Percentiles rank a stretch among this genome's conserved stretches.
Conservation (phyloP, 352 stramenopile genomes). For the Pythium graminicola region DNA sequence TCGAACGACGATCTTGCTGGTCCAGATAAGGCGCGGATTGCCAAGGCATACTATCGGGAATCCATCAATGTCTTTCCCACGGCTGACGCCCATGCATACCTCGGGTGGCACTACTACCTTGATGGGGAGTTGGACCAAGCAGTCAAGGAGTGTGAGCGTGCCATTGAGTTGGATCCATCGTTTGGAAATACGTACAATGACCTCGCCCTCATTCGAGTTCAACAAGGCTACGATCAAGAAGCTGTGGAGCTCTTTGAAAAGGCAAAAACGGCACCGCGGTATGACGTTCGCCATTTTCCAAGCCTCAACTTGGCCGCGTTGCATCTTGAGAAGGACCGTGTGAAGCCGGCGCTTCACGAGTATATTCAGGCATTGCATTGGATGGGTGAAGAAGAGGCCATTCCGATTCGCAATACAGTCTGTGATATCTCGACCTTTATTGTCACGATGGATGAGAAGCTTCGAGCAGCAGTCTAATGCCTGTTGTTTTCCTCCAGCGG, state of each 20-base stretch:
- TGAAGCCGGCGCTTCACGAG: constrained; percentile 58
- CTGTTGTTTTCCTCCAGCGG: no score
- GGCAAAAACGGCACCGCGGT: constrained; percentile 48
- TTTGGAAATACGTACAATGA: constrained; percentile 76
- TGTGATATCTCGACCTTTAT: constrained; percentile 60
- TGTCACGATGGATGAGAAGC: constrained; percentile 40
- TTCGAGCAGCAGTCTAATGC: constrained; percentile 9
- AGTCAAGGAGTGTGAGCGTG: constrained; percentile 44
- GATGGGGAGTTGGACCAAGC: constrained; percentile 50
- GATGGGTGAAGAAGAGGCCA: constrained; percentile 48
- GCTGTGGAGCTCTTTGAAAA: constrained; percentile 54
- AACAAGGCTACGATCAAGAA: constrained; percentile 52
- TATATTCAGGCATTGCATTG: constrained; percentile 75
- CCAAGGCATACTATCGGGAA: constrained; percentile 61
- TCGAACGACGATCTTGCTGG: constrained; percentile 34
- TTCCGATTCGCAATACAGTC: constrained; percentile 62
- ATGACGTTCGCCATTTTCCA: constrained; percentile 65
- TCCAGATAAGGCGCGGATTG: constrained; percentile 45
- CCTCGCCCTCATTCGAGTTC: constrained; percentile 52
- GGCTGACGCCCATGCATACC: constrained; percentile 56
- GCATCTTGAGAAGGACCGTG: constrained; percentile 53
- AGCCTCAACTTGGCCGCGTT: constrained; percentile 58
- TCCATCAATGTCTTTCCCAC: constrained; percentile 62
- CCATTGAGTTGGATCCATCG: constrained; percentile 56
- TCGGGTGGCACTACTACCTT: constrained; percentile 64